Base-by-base conservation (phyloP, 768 basidiomycete species). In the Fomitopsis serialis region DNA sequence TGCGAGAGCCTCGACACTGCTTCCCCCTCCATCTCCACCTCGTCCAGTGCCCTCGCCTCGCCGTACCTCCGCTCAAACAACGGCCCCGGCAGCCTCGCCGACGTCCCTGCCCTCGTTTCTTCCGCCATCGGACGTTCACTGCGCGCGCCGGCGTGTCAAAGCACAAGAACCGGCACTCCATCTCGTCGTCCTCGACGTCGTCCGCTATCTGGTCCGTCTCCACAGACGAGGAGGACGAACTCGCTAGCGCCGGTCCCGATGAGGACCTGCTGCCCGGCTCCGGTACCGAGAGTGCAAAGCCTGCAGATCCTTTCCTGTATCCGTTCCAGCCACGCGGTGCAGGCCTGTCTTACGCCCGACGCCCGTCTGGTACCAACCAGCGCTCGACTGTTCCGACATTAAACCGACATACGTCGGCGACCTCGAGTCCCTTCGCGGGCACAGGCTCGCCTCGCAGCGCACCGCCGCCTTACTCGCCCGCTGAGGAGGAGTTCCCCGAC, bases 311-410 rank as follows among this genome's bases (percentile, higher is more conserved):
- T 37, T 21, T 56, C 43, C 25, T 42, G 22, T 40, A 13, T 27
- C 13, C 29, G 29, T 12, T 27, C 45, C 23, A 36, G 29, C 48
- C 60, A 15, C 58, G 59, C 68, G 71, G 54, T 58, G 57, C 48
- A 15, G 34, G 74, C 44, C 71, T 89, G 3, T 79, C 78, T 6
- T 89, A 87, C 61, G 76, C 85, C 50, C 82, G 87, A 52, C 76
- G 82, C 13, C 85, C 87, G 0, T 87, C 87, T 32, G 74, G 82
- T 9, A 88, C 82, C 45, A 88, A 89, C 71, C 80, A 81, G 60
- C 78, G 74, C 36, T 81, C 82, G 4, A 80, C 77, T 45, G 77
- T 84, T 22, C 79, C 84, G 51, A 72, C 74, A 51, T 71, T 81
- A 44, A 79, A 82, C 62, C 70, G 74, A 53, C 80, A 79, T 64